Evolutionary conservation across 768 basidiomycete genomes (phyloP), one percentile per base, ranked within the genome.

Genomic region (Boletellus emodensis): DNA sequence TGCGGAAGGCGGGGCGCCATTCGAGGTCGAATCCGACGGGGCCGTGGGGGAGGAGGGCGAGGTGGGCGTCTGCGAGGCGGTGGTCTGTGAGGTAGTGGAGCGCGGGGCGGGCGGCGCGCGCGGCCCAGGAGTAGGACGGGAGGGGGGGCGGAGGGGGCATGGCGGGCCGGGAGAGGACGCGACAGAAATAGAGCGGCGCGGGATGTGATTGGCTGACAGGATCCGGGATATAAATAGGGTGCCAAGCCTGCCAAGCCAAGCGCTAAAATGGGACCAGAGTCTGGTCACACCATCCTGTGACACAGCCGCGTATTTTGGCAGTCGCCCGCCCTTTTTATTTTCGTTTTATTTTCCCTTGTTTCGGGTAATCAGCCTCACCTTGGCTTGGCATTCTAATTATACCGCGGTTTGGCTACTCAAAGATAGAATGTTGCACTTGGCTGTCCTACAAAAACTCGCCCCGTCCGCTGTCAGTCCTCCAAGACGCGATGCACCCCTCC

Each of bases 11-110:
- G 0, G 90, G 90, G 52, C 76, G 81, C 88, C 90, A 91, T 67
- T 92, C 90, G 34, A 88, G 72, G 61, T 92, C 90, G 55, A 91
- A 82, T 24, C 90, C 90, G 44, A 79, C 37, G 13, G 61, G 63
- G 3, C 67, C 69, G 22, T 37, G 49, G 7, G 59, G 57, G n/a
- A 69, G 42, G 6, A 17, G 4, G 34, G 57, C 48, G 26, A 69
- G 60, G 13, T 38, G 41, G 14, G 20, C 20, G 18, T 69, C 50
- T 37, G 69, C 69, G 4, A 47, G 46, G 30, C 39, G 20, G 51
- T 80, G 69, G 22, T 72, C 59, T 15, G 69, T 71, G 26, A 56
- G 39, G 50, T 74, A 71, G 22, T 56, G 53, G 11, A 78, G 38
- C 0, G 52, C 57, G 0, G 68, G 53, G 11, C 14, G 44, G 35